Evolutionary conservation across 2,329 filamentous ascomycete species (phyloP).

Genomic region (Aureobasidium sp.): DNA sequence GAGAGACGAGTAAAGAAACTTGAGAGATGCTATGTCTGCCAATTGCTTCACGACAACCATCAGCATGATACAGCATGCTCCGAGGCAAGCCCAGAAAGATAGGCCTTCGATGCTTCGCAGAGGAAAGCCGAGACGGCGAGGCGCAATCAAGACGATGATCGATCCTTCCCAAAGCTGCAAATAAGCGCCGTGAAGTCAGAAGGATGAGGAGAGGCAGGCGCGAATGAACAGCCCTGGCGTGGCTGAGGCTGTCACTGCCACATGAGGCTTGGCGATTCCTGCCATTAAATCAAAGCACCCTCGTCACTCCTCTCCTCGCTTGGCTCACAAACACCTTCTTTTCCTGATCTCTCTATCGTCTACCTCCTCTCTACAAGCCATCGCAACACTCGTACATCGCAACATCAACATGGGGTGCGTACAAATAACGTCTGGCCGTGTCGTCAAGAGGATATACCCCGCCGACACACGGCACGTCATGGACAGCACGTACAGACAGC

Average conservation of each 20-base stretch:
- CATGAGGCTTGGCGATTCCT: constrained; percentile 1
- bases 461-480: constrained; percentile 7
- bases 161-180: not conserved
- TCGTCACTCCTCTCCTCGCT: constrained; percentile 1
- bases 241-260: constrained; percentile 10
- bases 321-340: not conserved
- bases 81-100: not conserved
- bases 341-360: not conserved
- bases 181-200: not conserved
- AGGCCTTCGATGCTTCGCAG: not conserved
- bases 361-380: not conserved
- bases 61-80: not conserved
- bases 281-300: not conserved
- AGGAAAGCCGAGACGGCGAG: not conserved
- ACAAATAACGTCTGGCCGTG: not conserved
- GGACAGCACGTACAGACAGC: not conserved
- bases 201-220: not conserved
- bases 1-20: not conserved
- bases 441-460: not conserved
- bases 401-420: constrained; percentile 12
- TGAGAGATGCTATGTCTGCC: not conserved
- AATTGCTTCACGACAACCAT: not conserved
- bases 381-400: not conserved
- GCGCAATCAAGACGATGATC: not conserved
- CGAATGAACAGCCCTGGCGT: not conserved